These are phyloP conservation scores for Passalora sequoiae DNA, from an alignment of 2,329 filamentous ascomycete species.

Conservation along the genomic window DNA sequence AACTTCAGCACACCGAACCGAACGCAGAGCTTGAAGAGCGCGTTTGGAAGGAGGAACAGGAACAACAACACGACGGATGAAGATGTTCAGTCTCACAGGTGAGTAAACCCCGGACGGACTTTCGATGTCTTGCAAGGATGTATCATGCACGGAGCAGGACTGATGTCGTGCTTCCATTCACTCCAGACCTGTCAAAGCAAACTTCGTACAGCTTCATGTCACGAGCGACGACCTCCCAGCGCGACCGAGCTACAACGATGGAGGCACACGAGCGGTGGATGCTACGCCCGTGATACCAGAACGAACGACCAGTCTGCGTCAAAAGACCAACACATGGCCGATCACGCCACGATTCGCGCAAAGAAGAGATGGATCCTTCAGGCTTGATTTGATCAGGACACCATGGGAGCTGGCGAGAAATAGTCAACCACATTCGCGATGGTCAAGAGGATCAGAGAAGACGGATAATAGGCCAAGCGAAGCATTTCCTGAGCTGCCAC, in stretches of 20 bases:
- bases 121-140: background rate
- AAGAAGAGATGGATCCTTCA: slow-evolving; percentile 11
- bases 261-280: background rate
- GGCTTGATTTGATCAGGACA: slow-evolving; percentile 29
- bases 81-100: slow-evolving; percentile 18
- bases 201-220: slow-evolving; percentile 23
- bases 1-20: slow-evolving; percentile 21
- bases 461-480: slow-evolving; percentile 25
- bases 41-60: background rate
- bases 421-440: slow-evolving; percentile 14
- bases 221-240: slow-evolving; percentile 20
- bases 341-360: slow-evolving; percentile 4
- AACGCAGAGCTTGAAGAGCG: slow-evolving; percentile 13
- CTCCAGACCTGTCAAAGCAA: slow-evolving; percentile 21
- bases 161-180: slow-evolving; percentile 2
- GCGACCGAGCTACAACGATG: slow-evolving; percentile 1
- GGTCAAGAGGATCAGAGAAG: slow-evolving; percentile 15
- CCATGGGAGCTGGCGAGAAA: slow-evolving; percentile 37
- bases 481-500: slow-evolving; percentile 46
- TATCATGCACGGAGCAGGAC: slow-evolving; percentile 2
- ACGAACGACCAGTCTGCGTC: slow-evolving; percentile 17
- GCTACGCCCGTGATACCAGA: slow-evolving; percentile 14
- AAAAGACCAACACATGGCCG: slow-evolving; percentile 20
- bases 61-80: background rate
- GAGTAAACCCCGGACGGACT: background rate